phyloP scores from a whole-genome alignment of 345 rosid genomes.

The Euphorbia pulcherrima region DNA sequence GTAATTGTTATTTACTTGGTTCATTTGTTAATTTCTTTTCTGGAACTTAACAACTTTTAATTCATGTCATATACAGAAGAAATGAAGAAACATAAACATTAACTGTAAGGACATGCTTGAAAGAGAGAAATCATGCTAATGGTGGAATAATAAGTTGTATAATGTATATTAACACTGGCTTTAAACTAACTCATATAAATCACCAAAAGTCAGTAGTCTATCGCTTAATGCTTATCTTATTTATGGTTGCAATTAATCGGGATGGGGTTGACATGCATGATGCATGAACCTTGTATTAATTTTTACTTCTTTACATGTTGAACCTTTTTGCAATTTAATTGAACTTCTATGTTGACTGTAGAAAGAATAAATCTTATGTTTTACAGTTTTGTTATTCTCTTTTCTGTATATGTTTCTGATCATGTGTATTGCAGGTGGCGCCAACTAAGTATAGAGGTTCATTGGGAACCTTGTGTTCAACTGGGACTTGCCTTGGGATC shows the following conservation, averaged over 20 bases:
- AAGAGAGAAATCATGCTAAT: constrained; percentile 2
- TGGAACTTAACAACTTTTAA: background rate
- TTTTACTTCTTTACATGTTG: background rate
- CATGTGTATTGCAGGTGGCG: constrained; percentile 48
- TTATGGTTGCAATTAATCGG: background rate
- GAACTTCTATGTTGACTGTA: background rate
- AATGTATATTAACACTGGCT: background rate
- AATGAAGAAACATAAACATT: background rate
- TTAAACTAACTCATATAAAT: background rate
- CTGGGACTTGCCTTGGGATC: constrained; percentile 75
- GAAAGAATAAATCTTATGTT: background rate
- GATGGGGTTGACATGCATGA: background rate
- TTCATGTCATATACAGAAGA: background rate
- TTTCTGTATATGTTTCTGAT: constrained; percentile 5
- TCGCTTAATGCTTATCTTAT: background rate
- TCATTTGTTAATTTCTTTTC: constrained; percentile 4
- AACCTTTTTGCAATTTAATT: background rate
- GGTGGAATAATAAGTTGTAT: background rate
- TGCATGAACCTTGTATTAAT: background rate
- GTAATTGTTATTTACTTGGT: constrained; percentile 31
- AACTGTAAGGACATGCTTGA: background rate
- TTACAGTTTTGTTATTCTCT: background rate
- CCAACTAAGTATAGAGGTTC: constrained; percentile 75
- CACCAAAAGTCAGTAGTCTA: constrained; percentile 1
- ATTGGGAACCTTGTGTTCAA: constrained; percentile 55